Percentiles rank a stretch among this genome's conserved stretches.
phyloP scores from a whole-genome alignment of 1,139 yeast genomes.

The Blastobotrys indianensis region DNA sequence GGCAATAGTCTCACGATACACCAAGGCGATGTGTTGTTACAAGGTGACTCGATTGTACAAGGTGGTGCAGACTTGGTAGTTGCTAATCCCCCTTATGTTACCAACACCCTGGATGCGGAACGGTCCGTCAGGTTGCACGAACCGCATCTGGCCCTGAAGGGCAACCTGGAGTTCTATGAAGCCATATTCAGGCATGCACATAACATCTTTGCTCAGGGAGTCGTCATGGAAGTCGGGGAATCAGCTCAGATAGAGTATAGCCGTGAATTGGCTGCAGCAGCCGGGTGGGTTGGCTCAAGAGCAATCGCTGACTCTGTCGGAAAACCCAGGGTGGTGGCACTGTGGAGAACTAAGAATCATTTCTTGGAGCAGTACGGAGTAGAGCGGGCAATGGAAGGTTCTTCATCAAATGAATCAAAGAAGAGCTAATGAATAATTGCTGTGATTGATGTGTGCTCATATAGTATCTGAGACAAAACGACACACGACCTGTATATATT shows the following conservation, averaged over 20 bases:
- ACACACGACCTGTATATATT: too few relatives aligned
- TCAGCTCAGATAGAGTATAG: constrained; percentile 31
- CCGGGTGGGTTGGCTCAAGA: constrained; percentile 29
- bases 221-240: constrained; percentile 43
- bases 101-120: constrained; percentile 40
- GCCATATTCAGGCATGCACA: constrained; percentile 46
- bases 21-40: not conserved
- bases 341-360: constrained; percentile 26
- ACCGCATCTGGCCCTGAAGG: constrained; percentile 71
- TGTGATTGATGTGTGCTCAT: too few relatives aligned
- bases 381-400: too few relatives aligned
- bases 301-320: constrained; percentile 32
- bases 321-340: constrained; percentile 33
- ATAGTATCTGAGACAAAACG: too few relatives aligned
- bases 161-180: constrained; percentile 64
- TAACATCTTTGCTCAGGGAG: constrained; percentile 37
- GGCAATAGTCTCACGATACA: not conserved
- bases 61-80: constrained; percentile 47
- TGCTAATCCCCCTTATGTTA: constrained; percentile 87
- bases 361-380: too few relatives aligned
- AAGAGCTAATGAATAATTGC: too few relatives aligned
- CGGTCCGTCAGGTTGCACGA: constrained; percentile 65
- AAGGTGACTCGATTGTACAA: not conserved
- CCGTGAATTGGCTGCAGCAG: constrained; percentile 13
- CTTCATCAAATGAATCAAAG: too few relatives aligned